phyloP scores from a whole-genome alignment of 345 rosid species.

The Lepidium africanum region DNA sequence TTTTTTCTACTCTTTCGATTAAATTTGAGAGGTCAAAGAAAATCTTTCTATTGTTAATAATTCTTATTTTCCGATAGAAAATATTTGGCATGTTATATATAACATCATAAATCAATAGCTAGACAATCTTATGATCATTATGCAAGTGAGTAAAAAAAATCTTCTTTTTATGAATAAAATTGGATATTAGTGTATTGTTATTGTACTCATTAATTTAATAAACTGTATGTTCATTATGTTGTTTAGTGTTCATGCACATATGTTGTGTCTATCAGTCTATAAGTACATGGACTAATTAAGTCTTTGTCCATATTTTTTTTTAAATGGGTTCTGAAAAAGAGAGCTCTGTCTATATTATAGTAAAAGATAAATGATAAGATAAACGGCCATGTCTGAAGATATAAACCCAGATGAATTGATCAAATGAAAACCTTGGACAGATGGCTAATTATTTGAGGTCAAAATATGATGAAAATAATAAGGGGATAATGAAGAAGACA shows the following conservation, averaged over 20 bases:
- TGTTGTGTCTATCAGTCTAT: constrained; percentile 23
- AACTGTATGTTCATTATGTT: neutral
- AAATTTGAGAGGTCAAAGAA: too few species aligned
- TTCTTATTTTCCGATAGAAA: neutral
- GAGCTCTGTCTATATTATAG: neutral
- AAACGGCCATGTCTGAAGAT: constrained; percentile 18
- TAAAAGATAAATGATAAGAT: neutral
- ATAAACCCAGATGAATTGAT: constrained; percentile 5
- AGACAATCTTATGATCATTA: neutral
- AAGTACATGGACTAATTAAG: constrained; percentile 16
- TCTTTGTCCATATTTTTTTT: neutral
- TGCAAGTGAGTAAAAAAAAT: neutral
- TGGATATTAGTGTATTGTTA: neutral
- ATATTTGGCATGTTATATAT: neutral
- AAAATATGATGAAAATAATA: neutral
- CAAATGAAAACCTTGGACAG: neutral
- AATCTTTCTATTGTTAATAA: neutral
- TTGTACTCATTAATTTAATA: neutral
- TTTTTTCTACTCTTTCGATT: too few species aligned
- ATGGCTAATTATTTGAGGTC: neutral
- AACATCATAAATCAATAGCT: neutral
- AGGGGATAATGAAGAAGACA: constrained; percentile 15
- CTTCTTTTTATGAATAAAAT: too few species aligned
- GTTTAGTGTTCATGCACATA: constrained; percentile 22
- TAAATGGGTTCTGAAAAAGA: neutral